Base-by-base conservation (phyloP, 2,329 filamentous ascomycete species). In the Penicillium sp. region DNA sequence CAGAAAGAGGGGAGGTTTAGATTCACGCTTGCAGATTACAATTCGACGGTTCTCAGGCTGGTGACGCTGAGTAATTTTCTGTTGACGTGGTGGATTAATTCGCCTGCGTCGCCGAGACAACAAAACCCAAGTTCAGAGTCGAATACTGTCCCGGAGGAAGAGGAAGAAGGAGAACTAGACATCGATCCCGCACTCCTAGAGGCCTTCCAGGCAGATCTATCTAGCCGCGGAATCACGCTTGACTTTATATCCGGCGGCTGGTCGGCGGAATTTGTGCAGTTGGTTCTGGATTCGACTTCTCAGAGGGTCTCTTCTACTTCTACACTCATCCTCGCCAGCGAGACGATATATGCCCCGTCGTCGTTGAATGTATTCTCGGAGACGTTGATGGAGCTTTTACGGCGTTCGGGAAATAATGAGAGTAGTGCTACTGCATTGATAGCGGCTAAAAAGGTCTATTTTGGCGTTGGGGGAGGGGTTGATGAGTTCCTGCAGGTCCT, bases 361-460 rank as follows among this genome's bases (percentile, higher is more conserved):
- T 80, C 79, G 1, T 71, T 85, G 26, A 63, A 60, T 1, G 72
- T 79, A 0, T 87, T 87, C 65, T 79, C 83, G 0, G 77, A 82
- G 42, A 78, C 81, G 1, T 66, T 87, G 46, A 63, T 80, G 8
- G 71, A 65, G 6, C 61, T 86, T 24, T 68, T 86, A 62, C 79
- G 59, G 67, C 74, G 66, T 69, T 68, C 35, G 24, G 47, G 21
- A 5, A 12, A 50, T 64, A n/a, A 61, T 23, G 7, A 38, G 42
- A 55, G 55, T 20, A 65, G 55, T 38, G 66, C 68, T 38, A 82
- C 78, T 61, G 81, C 82, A 2, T 71, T 86, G 57, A 74, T 87
- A 5, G 84, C 82, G 8, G 84, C 84, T 2, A 87, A 87, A 70
- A 77, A 81, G 61, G 79, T 87, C 42, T 87, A 87, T 69, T 87